Percentiles rank a stretch among this genome's conserved stretches.
phyloP scores from a whole-genome alignment of 1,284 basidiomycete genomes.

The Termitomyces sp. region DNA sequence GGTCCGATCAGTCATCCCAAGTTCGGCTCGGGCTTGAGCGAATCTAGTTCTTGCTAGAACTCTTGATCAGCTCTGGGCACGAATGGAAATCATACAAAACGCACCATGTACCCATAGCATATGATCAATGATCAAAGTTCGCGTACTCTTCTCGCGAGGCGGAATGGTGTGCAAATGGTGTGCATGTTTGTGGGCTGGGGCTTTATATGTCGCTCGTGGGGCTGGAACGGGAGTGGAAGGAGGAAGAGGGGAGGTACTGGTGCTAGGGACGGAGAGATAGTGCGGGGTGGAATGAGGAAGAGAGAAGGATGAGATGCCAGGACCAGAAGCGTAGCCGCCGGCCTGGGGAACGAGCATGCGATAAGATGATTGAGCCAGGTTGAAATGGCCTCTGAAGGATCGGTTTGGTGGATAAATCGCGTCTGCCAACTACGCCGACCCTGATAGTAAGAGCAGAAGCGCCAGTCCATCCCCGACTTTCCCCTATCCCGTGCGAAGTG shows the following conservation, averaged over 20 bases:
- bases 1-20: conserved; percentile 74
- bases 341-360: conserved; percentile 17
- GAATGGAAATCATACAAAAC: conserved; percentile 11
- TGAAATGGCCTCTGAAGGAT: conserved; percentile 10
- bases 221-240: conserved; percentile 13
- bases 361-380: conserved; percentile 17
- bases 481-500: conserved; percentile 20
- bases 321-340: conserved; percentile 12
- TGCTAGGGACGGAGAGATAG: conserved; percentile 6
- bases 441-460: conserved; percentile 11
- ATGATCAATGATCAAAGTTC: conserved; percentile 78
- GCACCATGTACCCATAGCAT: conserved; percentile 73
- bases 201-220: conserved; percentile 36
- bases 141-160: conserved; percentile 72
- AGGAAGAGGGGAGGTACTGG: conserved; percentile 1
- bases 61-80: neutral
- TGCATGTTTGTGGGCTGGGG: conserved; percentile 65
- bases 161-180: conserved; percentile 74
- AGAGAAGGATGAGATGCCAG: conserved; percentile 14
- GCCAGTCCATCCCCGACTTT: conserved; percentile 18
- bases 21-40: conserved; percentile 73
- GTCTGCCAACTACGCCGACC: conserved; percentile 3
- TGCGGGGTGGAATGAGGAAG: conserved; percentile 8
- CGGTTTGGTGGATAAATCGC: neutral
- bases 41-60: conserved; percentile 63